Percentiles rank a stretch among this genome's conserved stretches.
phyloP scores from a whole-genome alignment of 202 grass and related monocot species.

The Dendrocalamus latiflorus region DNA sequence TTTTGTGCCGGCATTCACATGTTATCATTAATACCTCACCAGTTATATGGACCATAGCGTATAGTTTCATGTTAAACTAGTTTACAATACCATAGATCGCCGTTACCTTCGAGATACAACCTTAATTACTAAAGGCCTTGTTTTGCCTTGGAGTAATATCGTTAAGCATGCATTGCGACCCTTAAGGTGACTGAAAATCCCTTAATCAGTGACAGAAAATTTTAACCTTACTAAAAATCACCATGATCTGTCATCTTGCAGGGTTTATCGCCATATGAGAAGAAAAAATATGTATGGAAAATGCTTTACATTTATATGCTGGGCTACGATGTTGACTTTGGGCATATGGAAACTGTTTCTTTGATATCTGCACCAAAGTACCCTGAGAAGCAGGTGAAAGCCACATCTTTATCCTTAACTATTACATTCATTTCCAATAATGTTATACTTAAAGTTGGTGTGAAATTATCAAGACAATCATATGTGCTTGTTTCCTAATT shows the following conservation, averaged over 20 bases:
- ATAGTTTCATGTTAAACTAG: slow-evolving; percentile 15
- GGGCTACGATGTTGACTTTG: slow-evolving; percentile 98
- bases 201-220: neutral
- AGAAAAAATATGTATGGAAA: slow-evolving; percentile 99
- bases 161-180: neutral
- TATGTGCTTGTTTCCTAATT: slow-evolving; percentile 8
- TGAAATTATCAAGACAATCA: neutral
- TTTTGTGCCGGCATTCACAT: neutral
- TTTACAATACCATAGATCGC: neutral
- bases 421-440: slow-evolving; percentile 4
- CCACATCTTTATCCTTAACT: slow-evolving; percentile 7
- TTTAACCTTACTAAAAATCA: slow-evolving; percentile 8
- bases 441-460: neutral
- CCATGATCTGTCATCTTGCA: slow-evolving; percentile 41
- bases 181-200: neutral
- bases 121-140: neutral
- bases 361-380: slow-evolving; percentile 99
- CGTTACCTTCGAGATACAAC: neutral
- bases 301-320: slow-evolving; percentile 99
- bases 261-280: slow-evolving; percentile 93
- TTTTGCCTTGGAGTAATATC: neutral
- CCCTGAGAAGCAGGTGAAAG: slow-evolving; percentile 92
- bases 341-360: slow-evolving; percentile 91
- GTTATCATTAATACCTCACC: neutral
- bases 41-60: neutral